Evolutionary conservation across 257 asterid genomes (phyloP).

Genomic region (Lycium ferocissimum): DNA sequence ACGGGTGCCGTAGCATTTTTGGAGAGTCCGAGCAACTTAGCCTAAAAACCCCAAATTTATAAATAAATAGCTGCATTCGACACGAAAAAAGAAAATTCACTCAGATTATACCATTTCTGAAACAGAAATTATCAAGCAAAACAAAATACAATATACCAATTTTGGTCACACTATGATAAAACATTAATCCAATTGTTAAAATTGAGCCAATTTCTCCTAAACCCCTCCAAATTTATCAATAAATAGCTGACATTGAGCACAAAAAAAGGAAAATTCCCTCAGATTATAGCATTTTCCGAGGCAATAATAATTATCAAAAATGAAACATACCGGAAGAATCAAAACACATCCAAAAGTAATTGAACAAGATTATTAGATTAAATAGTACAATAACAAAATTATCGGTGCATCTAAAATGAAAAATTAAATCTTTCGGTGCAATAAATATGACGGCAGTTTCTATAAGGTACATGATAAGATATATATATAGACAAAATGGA

Average conservation of each 20-base stretch:
- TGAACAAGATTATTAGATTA: background rate
- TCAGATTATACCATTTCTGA: no score
- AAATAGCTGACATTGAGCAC: background rate
- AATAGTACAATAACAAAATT: background rate
- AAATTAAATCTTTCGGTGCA: background rate
- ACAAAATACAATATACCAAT: background rate
- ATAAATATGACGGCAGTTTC: background rate
- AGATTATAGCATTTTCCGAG: background rate
- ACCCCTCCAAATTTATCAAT: background rate
- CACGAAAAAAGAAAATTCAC: no score
- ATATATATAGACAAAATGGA: background rate
- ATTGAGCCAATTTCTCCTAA: background rate
- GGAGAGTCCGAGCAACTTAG: no score
- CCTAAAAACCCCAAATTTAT: no score
- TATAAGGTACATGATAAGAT: background rate
- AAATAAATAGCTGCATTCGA: no score
- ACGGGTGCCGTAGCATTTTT: no score
- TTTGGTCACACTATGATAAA: background rate
- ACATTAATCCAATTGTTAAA: background rate
- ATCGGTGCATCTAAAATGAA: conserved; percentile 12
- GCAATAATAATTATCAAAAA: background rate
- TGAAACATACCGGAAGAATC: background rate
- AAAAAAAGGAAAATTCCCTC: background rate
- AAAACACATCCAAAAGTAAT: background rate
- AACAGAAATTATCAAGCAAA: no score